Evolutionary conservation across 305 asterid genomes (phyloP), one percentile per base, ranked within the genome.

Genomic region (Fraxinus floribunda): DNA sequence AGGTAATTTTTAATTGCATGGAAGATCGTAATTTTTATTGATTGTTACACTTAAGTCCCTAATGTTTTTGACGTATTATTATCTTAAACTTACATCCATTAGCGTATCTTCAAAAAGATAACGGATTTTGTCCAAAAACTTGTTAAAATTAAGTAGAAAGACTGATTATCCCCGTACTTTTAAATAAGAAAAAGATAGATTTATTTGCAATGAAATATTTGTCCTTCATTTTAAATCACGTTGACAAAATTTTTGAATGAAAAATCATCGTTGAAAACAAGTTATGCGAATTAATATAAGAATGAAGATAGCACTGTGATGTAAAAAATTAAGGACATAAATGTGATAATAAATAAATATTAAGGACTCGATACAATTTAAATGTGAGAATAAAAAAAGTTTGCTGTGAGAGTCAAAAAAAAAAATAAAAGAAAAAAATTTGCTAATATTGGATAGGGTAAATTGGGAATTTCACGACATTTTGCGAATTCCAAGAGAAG

Each of bases 401-500:
- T 22, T 52, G 22, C 9, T 52, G 62, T 52, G 22, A 52, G 62
- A 4, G 62, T 49, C 4, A 15, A 16, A 49, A 49, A 0, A 3
- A 44, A 11, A 30, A 30, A 30, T 30, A 3, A 16, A 46, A 15
- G 4, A 16, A 16, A 16, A 0, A 16, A 49, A 3, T 24, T 5
- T 52, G 64, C 64, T 52, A 52, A 52, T 52, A n/a, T 52, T 52
- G 64, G 75, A 29, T 20, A 64, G 38, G 36, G 18, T 68, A 3
- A 29, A 68, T 29, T 1, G 20, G 75, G 75, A 68, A 68, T 70
- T 70, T 70, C 76, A 70, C 24, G 41, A 32, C 76, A 70, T 6
- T 77, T 60, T 66, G 79, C 76, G 76, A 26, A 9, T 72, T 36
- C 73, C 76, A 55, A 39, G 81, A 52, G 80, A 7, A 55, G 4